Base-by-base conservation (phyloP, 1,284 basidiomycete genomes). In the Sporisorium iseilematis-ciliati region DNA sequence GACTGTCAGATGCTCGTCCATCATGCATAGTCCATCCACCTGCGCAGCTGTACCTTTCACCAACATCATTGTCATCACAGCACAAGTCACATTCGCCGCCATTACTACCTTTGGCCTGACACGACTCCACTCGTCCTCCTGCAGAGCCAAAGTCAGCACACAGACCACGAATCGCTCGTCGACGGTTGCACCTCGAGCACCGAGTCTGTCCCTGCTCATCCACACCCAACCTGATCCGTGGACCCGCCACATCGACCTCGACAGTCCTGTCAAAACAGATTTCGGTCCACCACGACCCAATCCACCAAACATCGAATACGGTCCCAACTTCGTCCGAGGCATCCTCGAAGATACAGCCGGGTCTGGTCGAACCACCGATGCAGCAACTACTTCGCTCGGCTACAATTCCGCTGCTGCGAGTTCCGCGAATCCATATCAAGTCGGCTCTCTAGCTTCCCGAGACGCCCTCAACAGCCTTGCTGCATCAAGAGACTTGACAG, bases 351-450 rank as follows among this genome's bases (percentile, higher is more conserved):
- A 63, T 16, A 42, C 56, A 18, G 51, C 29, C 4, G 55, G 49
- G 4, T 53, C 43, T 1, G 56, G 41, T 21, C 23, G 55, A 18
- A 52, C 48, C 18, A 59, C 48, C 18, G 57, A 45, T 11, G 61
- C 42, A 18, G 54, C 57, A 2, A 42, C 67, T 0, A 49, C 57
- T 7, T 57, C 53, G 1, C 11, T 57, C 18, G 67, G 67, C 3
- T 65, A 64, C 16, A 62, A 26, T 16, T 70, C 67, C 7, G 67
- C 67, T 0, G 62, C 57, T 1, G 62, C 67, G 7, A 64, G 61
- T 38, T 70, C 67, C 4, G 42, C 61, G 14, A 65, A 70, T 20
- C 67, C 67, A n/a, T 70, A 70, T 18, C 61, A 41, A 3, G 16
- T 60, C 11, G 49, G 54, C n/a, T 61, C 57, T 4, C 26, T 52